phyloP scores from a whole-genome alignment of 2,329 filamentous ascomycete genomes.

The Fusarium verticillioides region DNA sequence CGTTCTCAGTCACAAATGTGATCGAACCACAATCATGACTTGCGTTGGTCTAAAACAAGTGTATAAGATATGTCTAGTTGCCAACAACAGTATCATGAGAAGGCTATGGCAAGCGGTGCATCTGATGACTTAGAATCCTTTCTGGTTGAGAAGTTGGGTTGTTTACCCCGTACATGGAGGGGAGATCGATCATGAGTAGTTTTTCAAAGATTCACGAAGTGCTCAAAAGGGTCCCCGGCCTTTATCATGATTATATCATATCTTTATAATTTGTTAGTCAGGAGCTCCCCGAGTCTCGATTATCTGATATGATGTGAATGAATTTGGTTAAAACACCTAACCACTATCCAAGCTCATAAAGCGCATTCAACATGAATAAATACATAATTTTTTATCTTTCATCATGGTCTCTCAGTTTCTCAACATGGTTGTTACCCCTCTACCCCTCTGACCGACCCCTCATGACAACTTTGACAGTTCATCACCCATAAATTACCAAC shows the following conservation, averaged over 20 bases:
- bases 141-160: not conserved
- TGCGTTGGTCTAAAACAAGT: not conserved
- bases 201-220: not conserved
- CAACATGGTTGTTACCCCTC: not conserved
- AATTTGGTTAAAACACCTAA: not conserved
- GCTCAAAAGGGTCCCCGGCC: not conserved
- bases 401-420: not conserved
- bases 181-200: not conserved
- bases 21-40: not conserved
- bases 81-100: not conserved
- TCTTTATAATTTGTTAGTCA: not conserved
- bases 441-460: not conserved
- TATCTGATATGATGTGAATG: not conserved
- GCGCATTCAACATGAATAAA: not conserved
- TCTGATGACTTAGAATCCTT: not conserved
- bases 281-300: not conserved
- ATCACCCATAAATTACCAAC: not conserved
- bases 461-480: not conserved
- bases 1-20: not conserved
- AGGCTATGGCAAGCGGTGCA: not conserved
- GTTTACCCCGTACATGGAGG: not conserved
- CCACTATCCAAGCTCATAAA: too few relatives aligned
- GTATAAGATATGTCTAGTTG: not conserved
- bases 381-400: not conserved
- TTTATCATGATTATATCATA: not conserved